A percentile compares a stretch with the other conserved stretches of the same genome.
These are phyloP conservation scores for Aspergillus tubingensis DNA, from an alignment of 2,329 filamentous ascomycete species.

Conservation along the genomic window DNA sequence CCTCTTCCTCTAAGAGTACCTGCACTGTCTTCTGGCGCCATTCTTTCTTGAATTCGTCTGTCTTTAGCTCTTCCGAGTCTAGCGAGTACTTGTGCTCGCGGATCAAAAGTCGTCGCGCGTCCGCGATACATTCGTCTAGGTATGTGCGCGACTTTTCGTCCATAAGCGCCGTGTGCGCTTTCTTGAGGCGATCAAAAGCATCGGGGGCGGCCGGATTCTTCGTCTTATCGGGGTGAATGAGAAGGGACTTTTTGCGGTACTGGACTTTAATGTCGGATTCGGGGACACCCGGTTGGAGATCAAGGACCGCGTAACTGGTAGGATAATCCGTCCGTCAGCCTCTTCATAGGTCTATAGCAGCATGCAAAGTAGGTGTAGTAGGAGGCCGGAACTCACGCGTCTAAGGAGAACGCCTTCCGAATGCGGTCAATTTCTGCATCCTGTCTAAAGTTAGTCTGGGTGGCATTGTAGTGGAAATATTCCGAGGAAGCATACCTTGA, in stretches of 20 bases:
- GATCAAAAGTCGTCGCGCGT: slow-evolving; percentile 92
- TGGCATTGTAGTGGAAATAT: neutral
- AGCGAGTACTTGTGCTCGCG: slow-evolving; percentile 91
- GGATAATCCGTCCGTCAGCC: slow-evolving; percentile 4
- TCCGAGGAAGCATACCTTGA: slow-evolving; percentile 63
- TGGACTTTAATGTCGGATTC: slow-evolving; percentile 93
- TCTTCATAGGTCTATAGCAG: neutral
- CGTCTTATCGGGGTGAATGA: slow-evolving; percentile 98
- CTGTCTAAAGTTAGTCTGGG: slow-evolving; percentile 46
- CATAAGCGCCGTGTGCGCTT: slow-evolving; percentile 86
- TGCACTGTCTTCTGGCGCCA: slow-evolving; percentile 90
- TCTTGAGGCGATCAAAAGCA: slow-evolving; percentile 94
- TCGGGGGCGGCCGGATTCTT: slow-evolving; percentile 87
- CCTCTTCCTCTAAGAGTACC: slow-evolving; percentile 91
- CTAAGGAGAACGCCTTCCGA: slow-evolving; percentile 80
- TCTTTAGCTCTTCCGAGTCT: slow-evolving; percentile 80
- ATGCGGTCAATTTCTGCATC: slow-evolving; percentile 97
- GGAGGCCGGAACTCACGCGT: slow-evolving; percentile 55
- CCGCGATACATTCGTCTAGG: slow-evolving; percentile 92
- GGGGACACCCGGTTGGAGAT: slow-evolving; percentile 90
- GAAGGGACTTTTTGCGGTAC: slow-evolving; percentile 96
- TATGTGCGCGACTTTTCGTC: slow-evolving; percentile 88
- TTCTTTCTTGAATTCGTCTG: slow-evolving; percentile 75
- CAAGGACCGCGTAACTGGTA: slow-evolving; percentile 82
- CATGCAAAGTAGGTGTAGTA: neutral